Conservation (phyloP, 768 basidiomycete species). For the Psilocybe cyanescens region DNA sequence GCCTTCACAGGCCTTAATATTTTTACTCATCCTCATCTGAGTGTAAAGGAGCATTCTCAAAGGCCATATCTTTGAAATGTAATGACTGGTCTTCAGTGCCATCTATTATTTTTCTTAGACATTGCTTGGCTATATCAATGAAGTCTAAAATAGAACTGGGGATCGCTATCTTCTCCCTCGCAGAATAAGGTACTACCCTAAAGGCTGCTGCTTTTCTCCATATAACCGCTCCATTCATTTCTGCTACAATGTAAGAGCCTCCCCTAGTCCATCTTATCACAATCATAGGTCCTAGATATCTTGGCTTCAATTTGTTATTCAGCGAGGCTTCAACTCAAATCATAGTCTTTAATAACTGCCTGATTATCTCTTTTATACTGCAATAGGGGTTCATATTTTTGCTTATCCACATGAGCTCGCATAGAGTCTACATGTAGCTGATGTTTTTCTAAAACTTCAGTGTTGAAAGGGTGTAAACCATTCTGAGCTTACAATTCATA, state of each 20-base stretch:
- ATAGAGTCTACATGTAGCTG: constrained; percentile 19
- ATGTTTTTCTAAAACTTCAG: constrained; percentile 23
- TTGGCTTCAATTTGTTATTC: constrained; percentile 29
- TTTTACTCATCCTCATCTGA: too few species aligned
- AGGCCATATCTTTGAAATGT: too few species aligned
- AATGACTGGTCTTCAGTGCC: neutral
- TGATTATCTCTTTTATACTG: constrained; percentile 6
- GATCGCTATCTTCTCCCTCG: neutral
- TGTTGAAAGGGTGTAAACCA: too few species aligned
- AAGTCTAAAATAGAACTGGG: neutral
- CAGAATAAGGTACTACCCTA: neutral
- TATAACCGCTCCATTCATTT: constrained; percentile 27
- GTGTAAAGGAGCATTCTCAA: too few species aligned
- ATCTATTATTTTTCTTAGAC: neutral
- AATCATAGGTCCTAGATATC: constrained; percentile 37
- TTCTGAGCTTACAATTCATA: too few species aligned
- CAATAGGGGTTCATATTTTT: neutral
- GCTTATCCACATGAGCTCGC: constrained; percentile 1
- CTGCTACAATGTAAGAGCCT: constrained; percentile 28
- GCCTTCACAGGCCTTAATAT: neutral
- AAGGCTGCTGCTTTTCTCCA: neutral
- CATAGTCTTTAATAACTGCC: constrained; percentile 13
- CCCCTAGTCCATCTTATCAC: constrained; percentile 28
- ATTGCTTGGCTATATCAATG: neutral
- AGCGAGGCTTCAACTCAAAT: constrained; percentile 21